Evolutionary conservation across 176 grass and related monocot species (phyloP).

Genomic region (Oryza brachyantha): DNA sequence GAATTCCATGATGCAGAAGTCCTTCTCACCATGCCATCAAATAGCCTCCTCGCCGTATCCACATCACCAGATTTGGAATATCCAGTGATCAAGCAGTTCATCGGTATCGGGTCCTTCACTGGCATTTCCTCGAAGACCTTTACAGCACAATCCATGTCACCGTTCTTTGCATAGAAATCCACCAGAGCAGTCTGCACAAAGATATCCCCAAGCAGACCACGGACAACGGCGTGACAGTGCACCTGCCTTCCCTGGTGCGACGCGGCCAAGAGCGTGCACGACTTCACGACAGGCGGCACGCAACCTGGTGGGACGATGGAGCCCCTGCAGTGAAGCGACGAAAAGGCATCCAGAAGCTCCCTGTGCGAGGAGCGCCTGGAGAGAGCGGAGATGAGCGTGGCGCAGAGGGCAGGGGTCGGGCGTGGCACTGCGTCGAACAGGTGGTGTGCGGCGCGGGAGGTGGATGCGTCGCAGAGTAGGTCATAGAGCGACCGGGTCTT

Average conservation of each 20-base stretch:
- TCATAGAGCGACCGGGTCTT: conserved; percentile 45
- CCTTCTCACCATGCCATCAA: conserved; percentile 61
- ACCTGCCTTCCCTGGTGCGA: conserved; percentile 52
- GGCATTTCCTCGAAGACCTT: conserved; percentile 58
- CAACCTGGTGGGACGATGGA: conserved; percentile 28
- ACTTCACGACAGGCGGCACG: conserved; percentile 57
- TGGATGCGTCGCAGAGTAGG: conserved; percentile 38
- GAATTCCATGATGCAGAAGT: conserved; percentile 86
- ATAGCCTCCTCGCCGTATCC: conserved; percentile 52
- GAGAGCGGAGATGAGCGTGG: conserved; percentile 41
- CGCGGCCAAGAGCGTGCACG: conserved; percentile 41
- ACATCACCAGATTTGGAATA: conserved; percentile 64
- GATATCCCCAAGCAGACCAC: conserved; percentile 37
- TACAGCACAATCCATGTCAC: conserved; percentile 51
- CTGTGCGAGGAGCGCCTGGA: conserved; percentile 60
- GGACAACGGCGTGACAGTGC: conserved; percentile 59
- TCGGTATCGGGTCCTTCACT: conserved; percentile 57
- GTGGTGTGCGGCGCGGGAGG: conserved; percentile 42
- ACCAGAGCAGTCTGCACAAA: conserved; percentile 69
- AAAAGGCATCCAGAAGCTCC: conserved; percentile 45
- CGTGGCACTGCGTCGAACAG: conserved; percentile 64
- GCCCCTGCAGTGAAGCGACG: conserved; percentile 43
- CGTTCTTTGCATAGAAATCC: conserved; percentile 85
- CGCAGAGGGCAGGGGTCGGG: conserved; percentile 43
- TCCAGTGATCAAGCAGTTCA: conserved; percentile 85